Percentiles rank a stretch among this genome's conserved stretches.
These are phyloP conservation scores for Entomortierella lignicola DNA, from an alignment of 192 early-diverging fungal species.

Conservation along the genomic window DNA sequence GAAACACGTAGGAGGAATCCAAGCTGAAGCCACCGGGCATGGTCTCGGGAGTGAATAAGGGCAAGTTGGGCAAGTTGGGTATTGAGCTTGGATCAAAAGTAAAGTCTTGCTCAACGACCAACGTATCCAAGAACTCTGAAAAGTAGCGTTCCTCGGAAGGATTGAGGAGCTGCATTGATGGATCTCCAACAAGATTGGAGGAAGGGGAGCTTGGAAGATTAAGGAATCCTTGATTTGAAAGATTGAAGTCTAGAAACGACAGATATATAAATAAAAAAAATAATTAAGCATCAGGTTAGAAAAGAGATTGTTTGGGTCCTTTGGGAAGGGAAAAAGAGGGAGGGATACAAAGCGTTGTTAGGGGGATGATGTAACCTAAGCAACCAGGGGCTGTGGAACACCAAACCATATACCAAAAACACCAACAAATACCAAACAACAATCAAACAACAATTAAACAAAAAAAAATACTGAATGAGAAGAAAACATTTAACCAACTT, in stretches of 20 bases:
- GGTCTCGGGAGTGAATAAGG: conserved; percentile 25
- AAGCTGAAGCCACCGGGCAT: conserved; percentile 32
- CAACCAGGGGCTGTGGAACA: not conserved
- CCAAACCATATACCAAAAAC: too few relatives aligned
- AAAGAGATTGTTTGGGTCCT: too few relatives aligned
- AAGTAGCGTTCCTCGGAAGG: conserved; percentile 60
- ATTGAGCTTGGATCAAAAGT: conserved; percentile 46
- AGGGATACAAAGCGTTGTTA: not conserved
- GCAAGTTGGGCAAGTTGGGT: conserved; percentile 41
- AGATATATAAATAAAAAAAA: not conserved
- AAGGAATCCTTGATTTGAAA: conserved; percentile 36
- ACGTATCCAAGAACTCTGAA: conserved; percentile 63
- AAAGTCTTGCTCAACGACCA: conserved; percentile 61
- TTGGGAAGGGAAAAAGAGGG: not conserved
- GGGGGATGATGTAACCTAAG: too few relatives aligned
- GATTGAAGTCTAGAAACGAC: conserved; percentile 21
- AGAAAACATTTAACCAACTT: not conserved
- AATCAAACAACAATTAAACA: not conserved
- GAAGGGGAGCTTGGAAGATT: conserved; percentile 24
- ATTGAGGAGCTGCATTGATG: conserved; percentile 40
- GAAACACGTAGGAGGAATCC: not conserved
- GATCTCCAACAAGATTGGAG: conserved; percentile 9
- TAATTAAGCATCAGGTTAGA: too few relatives aligned
- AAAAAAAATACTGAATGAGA: too few relatives aligned
- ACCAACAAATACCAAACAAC: too few relatives aligned